Evolutionary conservation across 1,284 basidiomycete genomes (phyloP), one percentile per base, ranked within the genome.

Genomic region (Leccinum glutinopallens): DNA sequence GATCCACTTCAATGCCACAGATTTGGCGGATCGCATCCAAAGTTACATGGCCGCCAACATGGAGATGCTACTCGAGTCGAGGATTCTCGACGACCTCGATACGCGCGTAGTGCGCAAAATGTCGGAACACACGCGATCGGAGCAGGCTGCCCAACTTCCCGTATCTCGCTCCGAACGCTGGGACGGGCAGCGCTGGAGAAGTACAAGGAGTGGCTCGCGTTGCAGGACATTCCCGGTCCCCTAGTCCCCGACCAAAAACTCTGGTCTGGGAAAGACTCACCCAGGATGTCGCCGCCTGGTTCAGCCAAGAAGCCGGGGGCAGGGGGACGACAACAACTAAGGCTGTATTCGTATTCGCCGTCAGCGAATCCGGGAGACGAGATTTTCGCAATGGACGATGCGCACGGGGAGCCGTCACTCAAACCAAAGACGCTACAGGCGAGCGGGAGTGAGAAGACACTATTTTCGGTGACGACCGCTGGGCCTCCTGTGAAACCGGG

Each of bases 11-110:
- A 84, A 95, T 70, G 92, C 91, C 1, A 75, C 79, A 17, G 84
- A 87, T 5, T 87, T 99, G 61, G 85, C 89, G 35, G 81, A 86
- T 25, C 86, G 89, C 58, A 81, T 96, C 17, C 92, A 96, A 75
- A 85, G 85, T 53, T 98, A 96, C 77, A 90, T 96, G 69, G 80
- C 87, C 2, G 85, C 87, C 64, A 96, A 94, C 73, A 83, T 98
- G 81, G 97, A 99, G 76, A 89, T 90, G 0, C 84, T 98, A 62
- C 84, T 99, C 25, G 95, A 98, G 74, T 83, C 83, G 35, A 86
- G 87, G 5, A 85, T 95, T 70, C 84, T 99, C 25, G 87, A 91
- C 59, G 92, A 92, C 68, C 84, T 98, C 58, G 83, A 90, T 4
- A 75, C 81, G 25, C 82, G 85, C 37, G 84, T 94, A 37, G 78